A percentile compares a stretch with the other conserved stretches of the same genome.
phyloP scores from a whole-genome alignment of 192 early-diverging fungal genomes.

The Powellomyces hirtus region DNA sequence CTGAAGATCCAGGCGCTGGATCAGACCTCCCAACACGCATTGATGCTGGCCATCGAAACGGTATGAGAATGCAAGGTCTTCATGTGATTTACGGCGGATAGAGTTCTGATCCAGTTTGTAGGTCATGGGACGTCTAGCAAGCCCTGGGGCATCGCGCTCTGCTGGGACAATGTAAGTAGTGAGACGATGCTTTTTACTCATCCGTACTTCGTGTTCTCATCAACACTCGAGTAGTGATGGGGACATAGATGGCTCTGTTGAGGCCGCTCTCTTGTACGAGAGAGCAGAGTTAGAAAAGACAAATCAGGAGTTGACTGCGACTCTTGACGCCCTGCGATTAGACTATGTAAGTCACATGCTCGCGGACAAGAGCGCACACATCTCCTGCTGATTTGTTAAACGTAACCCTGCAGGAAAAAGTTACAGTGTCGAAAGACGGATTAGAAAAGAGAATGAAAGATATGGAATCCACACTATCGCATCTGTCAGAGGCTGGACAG shows the following conservation, averaged over 20 bases:
- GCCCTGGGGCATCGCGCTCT: too few relatives aligned
- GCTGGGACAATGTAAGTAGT: too few relatives aligned
- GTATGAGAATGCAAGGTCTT: conserved; percentile 49
- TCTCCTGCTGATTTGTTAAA: neutral
- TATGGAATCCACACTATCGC: conserved; percentile 70
- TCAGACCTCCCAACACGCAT: conserved; percentile 69
- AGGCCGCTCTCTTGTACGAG: conserved; percentile 48
- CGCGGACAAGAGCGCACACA: conserved; percentile 12
- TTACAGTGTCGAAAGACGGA: conserved; percentile 24
- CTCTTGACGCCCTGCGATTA: conserved; percentile 48
- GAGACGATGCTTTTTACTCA: too few relatives aligned
- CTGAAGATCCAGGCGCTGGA: conserved; percentile 76
- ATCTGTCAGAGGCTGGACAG: conserved; percentile 71
- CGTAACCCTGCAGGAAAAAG: conserved; percentile 2
- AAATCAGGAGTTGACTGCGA: conserved; percentile 45
- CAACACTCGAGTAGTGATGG: too few relatives aligned
- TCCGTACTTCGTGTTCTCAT: too few relatives aligned
- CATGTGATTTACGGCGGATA: conserved; percentile 3
- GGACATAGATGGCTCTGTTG: conserved; percentile 22
- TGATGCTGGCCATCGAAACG: conserved; percentile 91
- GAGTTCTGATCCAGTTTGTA: too few relatives aligned
- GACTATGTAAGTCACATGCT: too few relatives aligned
- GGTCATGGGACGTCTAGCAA: too few relatives aligned
- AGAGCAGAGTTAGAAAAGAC: conserved; percentile 62
- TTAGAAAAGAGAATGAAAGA: conserved; percentile 72